Base-by-base conservation (phyloP, 805 yeast genomes). In the Blastobotrys chiropterorum region DNA sequence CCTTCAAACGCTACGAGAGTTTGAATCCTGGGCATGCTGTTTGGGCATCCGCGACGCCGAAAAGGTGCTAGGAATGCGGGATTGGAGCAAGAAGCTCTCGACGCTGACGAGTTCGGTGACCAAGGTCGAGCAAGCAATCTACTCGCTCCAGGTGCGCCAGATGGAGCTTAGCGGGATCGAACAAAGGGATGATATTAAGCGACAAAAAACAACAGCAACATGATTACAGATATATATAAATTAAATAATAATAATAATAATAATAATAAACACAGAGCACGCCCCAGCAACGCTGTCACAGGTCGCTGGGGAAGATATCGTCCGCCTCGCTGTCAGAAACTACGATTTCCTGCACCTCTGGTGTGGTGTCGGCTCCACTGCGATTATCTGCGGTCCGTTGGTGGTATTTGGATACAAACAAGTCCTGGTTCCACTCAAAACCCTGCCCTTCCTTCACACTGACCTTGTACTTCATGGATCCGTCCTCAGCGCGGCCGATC, bases 391-490 rank as follows among this genome's bases (percentile, higher is more conserved):
- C 48, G 19, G 45, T 41, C 6, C 54, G 52, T 54, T 53, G 60
- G 46, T 57, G 59, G 45, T 51, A 59, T 13, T 55, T 38, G 13
- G 64, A 56, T 11, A 56, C 61, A 41, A 62, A 62, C 41, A 63
- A 47, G 46, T 63, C 64, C 47, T 59, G 64, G 56, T 63, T 63
- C 67, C 67, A 63, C 48, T 50, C 55, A 40, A 63, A 63, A 16
- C 67, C 67, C 50, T 63, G 65, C 3, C 62, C 49, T 46, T 61
- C 60, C 40, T 54, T 56, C 16, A 62, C 58, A 43, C 57, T 53
- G 16, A 61, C 48, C n/a, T 51, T 55, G 52, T 50, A 61, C 49
- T 56, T 49, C n/a, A 54, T 47, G 19, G 57, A 51, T 7, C 64
- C 62, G 34, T 59, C 59, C 21, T 49, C 56, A n/a, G 57, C 56